Conservation (phyloP, 2,329 filamentous ascomycete genomes). For the Fusarium udum region DNA sequence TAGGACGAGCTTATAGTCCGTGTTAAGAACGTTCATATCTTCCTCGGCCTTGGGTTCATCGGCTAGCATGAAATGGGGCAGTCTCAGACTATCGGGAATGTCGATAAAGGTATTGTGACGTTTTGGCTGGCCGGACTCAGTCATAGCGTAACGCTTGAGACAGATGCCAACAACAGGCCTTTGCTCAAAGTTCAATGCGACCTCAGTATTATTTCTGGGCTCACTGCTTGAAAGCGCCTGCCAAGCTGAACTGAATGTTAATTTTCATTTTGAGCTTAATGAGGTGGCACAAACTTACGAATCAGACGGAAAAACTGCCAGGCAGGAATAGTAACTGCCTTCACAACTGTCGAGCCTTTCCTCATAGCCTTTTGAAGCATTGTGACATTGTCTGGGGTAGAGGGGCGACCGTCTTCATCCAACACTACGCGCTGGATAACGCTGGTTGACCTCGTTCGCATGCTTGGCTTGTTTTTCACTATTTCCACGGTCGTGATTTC, state of each 20-base stretch:
- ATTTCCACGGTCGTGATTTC: slow-evolving; percentile 30
- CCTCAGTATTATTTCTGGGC: slow-evolving; percentile 75
- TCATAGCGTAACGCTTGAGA: slow-evolving; percentile 84
- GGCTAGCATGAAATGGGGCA: slow-evolving; percentile 87
- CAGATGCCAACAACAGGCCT: slow-evolving; percentile 92
- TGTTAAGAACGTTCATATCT: slow-evolving; percentile 71
- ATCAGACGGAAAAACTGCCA: slow-evolving; percentile 98
- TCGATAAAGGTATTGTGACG: slow-evolving; percentile 87
- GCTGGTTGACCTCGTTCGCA: slow-evolving; percentile 64
- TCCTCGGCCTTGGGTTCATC: slow-evolving; percentile 74
- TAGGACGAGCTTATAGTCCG: slow-evolving; percentile 92
- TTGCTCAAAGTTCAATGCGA: slow-evolving; percentile 87
- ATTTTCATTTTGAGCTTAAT: slow-evolving; percentile 26
- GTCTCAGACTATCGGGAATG: slow-evolving; percentile 80
- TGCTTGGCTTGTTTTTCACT: slow-evolving; percentile 45
- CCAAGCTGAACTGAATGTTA: slow-evolving; percentile 73
- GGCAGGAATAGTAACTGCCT: slow-evolving; percentile 92
- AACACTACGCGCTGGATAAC: slow-evolving; percentile 69
- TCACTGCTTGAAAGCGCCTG: slow-evolving; percentile 70
- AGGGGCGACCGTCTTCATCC: slow-evolving; percentile 59
- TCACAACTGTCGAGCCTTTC: slow-evolving; percentile 64
- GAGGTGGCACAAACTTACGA: slow-evolving; percentile 64
- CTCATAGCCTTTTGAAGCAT: slow-evolving; percentile 55
- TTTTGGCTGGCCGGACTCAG: slow-evolving; percentile 71
- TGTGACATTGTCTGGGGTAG: slow-evolving; percentile 53